These are phyloP conservation scores for Kingdonia uniflora DNA, from an alignment of 164 flowering plant species.

Conservation along the genomic window DNA sequence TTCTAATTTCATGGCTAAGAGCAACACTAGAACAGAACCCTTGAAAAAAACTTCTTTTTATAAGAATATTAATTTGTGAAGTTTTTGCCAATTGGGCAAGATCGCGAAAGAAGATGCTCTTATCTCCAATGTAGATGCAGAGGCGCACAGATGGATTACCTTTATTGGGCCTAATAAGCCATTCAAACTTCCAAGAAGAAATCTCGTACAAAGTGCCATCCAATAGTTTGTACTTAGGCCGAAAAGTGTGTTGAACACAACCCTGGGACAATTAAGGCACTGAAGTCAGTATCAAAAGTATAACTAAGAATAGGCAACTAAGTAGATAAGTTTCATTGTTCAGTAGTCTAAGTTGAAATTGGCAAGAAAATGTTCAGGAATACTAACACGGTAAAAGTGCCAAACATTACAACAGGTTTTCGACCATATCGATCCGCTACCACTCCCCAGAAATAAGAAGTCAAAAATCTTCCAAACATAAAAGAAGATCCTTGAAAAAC, in stretches of 20 bases:
- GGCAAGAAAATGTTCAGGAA: not conserved
- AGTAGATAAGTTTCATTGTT: no score
- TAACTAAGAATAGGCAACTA: no score
- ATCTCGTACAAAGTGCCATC: conserved; percentile 69
- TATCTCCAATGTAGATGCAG: no score
- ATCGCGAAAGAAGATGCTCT: no score
- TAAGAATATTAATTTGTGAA: no score
- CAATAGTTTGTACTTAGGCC: conserved; percentile 70
- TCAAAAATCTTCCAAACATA: conserved; percentile 74
- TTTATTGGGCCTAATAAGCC: conserved; percentile 65
- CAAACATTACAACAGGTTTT: conserved; percentile 61
- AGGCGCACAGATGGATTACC: conserved; percentile 19
- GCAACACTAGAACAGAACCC: not conserved
- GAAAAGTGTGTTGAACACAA: conserved; percentile 67
- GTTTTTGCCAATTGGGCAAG: no score
- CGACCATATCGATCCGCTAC: conserved; percentile 79
- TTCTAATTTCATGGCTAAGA: no score
- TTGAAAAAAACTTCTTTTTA: not conserved
- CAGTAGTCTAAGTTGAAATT: no score
- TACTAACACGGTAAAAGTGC: conserved; percentile 59
- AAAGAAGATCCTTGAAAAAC: conserved; percentile 46
- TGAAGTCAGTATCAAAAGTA: no score
- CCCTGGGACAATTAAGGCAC: conserved; percentile 37
- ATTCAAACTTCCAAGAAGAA: conserved; percentile 60
- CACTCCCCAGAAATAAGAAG: conserved; percentile 72